Evolutionary conservation across 2,329 filamentous ascomycete species (phyloP).

Genomic region (Colletotrichum coccodes): DNA sequence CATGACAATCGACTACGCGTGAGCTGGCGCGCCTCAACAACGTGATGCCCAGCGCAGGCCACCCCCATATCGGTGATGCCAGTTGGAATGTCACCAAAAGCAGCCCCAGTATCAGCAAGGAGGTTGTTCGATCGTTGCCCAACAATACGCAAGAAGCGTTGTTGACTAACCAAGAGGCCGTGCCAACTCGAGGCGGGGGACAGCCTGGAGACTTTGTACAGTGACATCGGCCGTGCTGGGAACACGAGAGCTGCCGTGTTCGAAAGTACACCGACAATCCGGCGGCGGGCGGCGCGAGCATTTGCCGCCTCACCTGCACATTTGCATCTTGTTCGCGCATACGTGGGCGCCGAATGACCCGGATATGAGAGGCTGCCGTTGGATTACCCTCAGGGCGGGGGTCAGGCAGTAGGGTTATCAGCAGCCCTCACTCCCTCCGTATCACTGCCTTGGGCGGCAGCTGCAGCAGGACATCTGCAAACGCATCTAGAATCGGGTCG

Average conservation of each 20-base stretch:
- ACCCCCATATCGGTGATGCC: not conserved
- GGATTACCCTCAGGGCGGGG: not conserved
- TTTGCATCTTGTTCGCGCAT: not conserved
- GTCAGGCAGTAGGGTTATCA: not conserved
- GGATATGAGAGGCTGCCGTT: conserved; percentile 6
- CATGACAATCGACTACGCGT: conserved; percentile 2
- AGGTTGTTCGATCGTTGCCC: conserved; percentile 19
- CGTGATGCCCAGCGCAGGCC: conserved; percentile 11
- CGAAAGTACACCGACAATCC: conserved; percentile 25
- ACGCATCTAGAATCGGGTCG: conserved; percentile 17
- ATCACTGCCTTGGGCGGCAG: conserved; percentile 7
- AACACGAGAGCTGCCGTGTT: conserved; percentile 2
- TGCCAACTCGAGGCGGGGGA: not conserved
- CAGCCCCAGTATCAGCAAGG: not conserved
- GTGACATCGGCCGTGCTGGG: conserved; percentile 7
- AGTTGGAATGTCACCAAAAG: not conserved
- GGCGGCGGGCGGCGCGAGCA: conserved; percentile 10
- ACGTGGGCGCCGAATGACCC: conserved; percentile 21
- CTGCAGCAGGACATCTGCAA: not conserved
- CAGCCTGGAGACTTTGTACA: not conserved
- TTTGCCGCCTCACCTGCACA: conserved; percentile 15
- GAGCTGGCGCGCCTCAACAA: conserved; percentile 25
- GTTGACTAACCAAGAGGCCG: not conserved
- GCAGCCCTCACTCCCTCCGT: not conserved
- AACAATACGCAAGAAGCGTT: conserved; percentile 13